Evolutionary conservation across 1,139 yeast species (phyloP), one percentile per base, ranked within the genome.

Genomic region (Kodamaea ohmeri): DNA sequence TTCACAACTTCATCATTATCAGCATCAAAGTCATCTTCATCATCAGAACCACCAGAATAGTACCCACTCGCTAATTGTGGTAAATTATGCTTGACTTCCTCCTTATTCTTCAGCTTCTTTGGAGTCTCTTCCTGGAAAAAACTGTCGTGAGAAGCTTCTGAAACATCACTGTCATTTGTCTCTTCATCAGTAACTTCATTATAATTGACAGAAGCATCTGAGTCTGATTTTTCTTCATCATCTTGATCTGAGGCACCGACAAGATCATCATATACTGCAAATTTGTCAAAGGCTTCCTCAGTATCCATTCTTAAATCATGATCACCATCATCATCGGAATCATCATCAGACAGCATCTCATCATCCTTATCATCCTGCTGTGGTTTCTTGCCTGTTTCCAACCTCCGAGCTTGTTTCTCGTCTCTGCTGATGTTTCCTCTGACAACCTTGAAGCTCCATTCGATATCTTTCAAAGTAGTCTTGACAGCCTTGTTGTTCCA

Each of bases 11-110:
- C 61, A 47, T 85, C 90, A 37, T 72, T 71, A 39, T 80, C 84
- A 2, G 68, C 62, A 36, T 78, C 77, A 26, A 52, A 60, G 25
- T 57, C 64, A 28, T 54, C 64, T 45, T 78, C 86, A 26, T 73
- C 84, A 33, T 81, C 89, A 1, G 80, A 72, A 3, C 83, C 80
- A 27, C 95, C 96, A 1, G 96, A 87, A 43, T 73, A 76, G 57
- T 86, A 90, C 4, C 97, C 97, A 2, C 76, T 67, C 29, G 83
- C 80, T 33, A 90, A 67, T 36, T 76, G 78, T 0, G 97, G 97
- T 15, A 89, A 71, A 11, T 67, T 63, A 30, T 60, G 54, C 26
- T 43, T 49, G 49, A 37, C 50, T 48, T 42, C 53, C 46, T 24
- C 37, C 30, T 35, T 48, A 45, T 22, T 38, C 32, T 35, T 47